Base-by-base conservation (phyloP, 805 yeast genomes). In the Candida hungchunana region DNA sequence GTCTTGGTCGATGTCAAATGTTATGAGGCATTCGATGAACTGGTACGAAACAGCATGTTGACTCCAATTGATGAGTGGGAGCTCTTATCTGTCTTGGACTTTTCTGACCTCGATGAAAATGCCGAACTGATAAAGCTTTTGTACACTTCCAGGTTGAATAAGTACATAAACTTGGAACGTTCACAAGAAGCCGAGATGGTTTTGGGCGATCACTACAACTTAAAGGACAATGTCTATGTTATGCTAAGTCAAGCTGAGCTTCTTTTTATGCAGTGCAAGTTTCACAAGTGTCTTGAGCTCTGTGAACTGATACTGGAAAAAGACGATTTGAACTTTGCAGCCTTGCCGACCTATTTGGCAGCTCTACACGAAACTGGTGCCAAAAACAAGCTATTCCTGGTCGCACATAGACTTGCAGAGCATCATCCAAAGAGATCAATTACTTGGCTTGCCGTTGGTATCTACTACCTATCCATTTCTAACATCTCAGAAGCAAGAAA, bases 371-470 rank as follows among this genome's bases (percentile, higher is more conserved):
- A 93, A 58, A 64, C 86, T 11, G 88, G 87, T 1, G 88, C 83
- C 1, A 79, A 78, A 42, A 87, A 87, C 60, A 83, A 81, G 60
- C 64, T 93, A 20, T 93, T 85, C 53, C 61, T 83, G 16, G 61
- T 82, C 24, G 82, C 97, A 0, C 96, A 93, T 53, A 83, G 82
- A 48, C 62, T 93, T 38, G 94, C 96, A 0, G 95, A 86, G 43
- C 69, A 73, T 40, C 83, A 84, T 43, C 95, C 97, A 1, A 77
- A 78, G 29, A 75, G 77, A 48, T 79, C 94, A 12, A 75, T 84
- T 22, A 81, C 97, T 0, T 93, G 96, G 96, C 71, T 87, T 40
- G 86, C 96, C 0, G 87, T 93, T 13, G 98, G 95, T 4, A 78
- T 86, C 2, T 90, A 93, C 60, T 93, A 93, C 56, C 65, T 90